A percentile compares a stretch with the other conserved stretches of the same genome.
phyloP scores from a whole-genome alignment of 371 early-diverging fungal genomes.

The Mucor mucedo region DNA sequence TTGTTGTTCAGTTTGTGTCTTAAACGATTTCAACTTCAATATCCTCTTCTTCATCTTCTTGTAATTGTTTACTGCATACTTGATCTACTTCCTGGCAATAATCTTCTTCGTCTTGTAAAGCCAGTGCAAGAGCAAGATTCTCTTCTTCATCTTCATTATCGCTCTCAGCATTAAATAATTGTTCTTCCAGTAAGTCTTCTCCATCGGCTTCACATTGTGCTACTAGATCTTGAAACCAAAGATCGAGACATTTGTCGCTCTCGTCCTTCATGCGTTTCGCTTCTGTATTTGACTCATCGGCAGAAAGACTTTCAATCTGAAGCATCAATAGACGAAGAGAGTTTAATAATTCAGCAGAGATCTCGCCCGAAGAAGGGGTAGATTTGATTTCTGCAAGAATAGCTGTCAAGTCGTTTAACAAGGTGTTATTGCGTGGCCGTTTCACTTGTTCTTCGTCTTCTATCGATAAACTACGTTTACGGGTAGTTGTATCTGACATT shows the following conservation, averaged over 20 bases:
- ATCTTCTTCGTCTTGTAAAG: conserved; percentile 28
- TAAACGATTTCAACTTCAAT: conserved; percentile 23
- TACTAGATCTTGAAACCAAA: conserved; percentile 49
- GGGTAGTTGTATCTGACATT: conserved; percentile 7
- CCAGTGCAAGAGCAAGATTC: conserved; percentile 23
- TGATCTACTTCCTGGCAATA: conserved; percentile 22
- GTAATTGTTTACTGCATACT: conserved; percentile 17
- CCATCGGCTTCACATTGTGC: conserved; percentile 48
- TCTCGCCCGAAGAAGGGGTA: conserved; percentile 48
- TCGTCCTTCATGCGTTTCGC: conserved; percentile 42
- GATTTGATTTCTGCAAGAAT: conserved; percentile 43
- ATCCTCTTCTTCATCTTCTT: conserved; percentile 21
- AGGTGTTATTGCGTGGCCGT: conserved; percentile 16
- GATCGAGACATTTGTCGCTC: conserved; percentile 45
- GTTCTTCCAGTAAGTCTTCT: conserved; percentile 25
- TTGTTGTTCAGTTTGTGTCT: background rate
- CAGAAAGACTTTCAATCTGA: conserved; percentile 43
- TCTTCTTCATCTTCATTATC: conserved; percentile 41
- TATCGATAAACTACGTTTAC: conserved; percentile 22
- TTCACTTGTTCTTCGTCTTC: conserved; percentile 15
- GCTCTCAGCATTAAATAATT: conserved; percentile 28
- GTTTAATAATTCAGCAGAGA: conserved; percentile 42
- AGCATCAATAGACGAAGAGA: conserved; percentile 44
- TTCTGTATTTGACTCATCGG: conserved; percentile 41
- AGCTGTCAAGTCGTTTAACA: conserved; percentile 35